These are phyloP conservation scores for Pichia sp. DNA, from an alignment of 1,139 yeast species.

Conservation along the genomic window DNA sequence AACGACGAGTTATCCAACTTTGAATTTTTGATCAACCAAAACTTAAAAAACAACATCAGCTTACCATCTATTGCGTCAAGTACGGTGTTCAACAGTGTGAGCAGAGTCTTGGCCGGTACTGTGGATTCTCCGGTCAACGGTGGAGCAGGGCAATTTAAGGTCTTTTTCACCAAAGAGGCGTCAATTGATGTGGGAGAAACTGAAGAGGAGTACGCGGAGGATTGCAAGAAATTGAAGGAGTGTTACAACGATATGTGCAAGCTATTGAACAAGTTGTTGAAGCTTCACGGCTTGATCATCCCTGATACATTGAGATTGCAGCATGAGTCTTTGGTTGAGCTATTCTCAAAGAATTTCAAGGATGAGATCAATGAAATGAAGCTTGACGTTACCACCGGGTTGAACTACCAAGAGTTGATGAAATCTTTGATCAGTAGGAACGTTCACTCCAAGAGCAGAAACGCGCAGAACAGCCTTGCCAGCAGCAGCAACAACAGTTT, in stretches of 20 bases:
- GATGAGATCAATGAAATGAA: constrained; percentile 48
- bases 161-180: constrained; percentile 47
- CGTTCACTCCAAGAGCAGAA: constrained; percentile 18
- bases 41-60: constrained; percentile 42
- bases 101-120: constrained; percentile 79
- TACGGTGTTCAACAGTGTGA: constrained; percentile 59
- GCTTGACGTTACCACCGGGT: constrained; percentile 21
- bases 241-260: constrained; percentile 69
- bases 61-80: constrained; percentile 30
- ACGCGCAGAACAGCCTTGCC: not conserved
- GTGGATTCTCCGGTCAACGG: constrained; percentile 93
- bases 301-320: constrained; percentile 53
- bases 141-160: constrained; percentile 80
- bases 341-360: constrained; percentile 64
- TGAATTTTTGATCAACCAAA: constrained; percentile 56
- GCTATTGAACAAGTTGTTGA: constrained; percentile 61
- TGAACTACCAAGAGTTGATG: constrained; percentile 17
- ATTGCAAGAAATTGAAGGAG: constrained; percentile 47
- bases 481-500: constrained; percentile 8
- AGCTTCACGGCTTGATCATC: constrained; percentile 65
- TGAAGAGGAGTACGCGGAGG: constrained; percentile 37
- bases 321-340: constrained; percentile 60
- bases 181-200: constrained; percentile 18
- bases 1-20: constrained; percentile 68
- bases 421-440: constrained; percentile 17